phyloP scores from a whole-genome alignment of 2,329 filamentous ascomycete species.

The Xylaria polymorpha region DNA sequence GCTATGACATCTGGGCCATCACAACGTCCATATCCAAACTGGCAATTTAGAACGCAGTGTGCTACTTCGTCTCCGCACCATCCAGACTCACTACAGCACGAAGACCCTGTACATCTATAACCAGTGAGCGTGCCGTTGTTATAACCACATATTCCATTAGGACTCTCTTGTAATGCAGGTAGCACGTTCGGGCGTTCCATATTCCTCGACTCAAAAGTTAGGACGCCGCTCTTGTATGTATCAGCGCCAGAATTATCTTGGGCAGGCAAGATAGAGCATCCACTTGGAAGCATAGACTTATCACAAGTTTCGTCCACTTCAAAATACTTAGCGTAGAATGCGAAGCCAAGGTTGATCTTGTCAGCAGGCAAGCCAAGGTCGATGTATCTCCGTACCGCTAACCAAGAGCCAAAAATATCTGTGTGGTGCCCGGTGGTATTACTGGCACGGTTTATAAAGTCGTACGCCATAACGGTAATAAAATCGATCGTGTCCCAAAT shows the following conservation, averaged over 20 bases:
- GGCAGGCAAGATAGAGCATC: conserved; percentile 21
- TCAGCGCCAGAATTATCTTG: conserved; percentile 24
- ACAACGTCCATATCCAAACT: conserved; percentile 27
- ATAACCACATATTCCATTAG: conserved; percentile 21
- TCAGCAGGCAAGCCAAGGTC: conserved; percentile 27
- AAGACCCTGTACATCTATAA: neutral
- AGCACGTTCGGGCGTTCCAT: neutral
- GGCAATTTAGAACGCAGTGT: conserved; percentile 27
- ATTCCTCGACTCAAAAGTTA: conserved; percentile 19
- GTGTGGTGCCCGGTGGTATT: conserved; percentile 20
- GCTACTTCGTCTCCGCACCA: conserved; percentile 12
- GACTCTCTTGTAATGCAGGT: neutral
- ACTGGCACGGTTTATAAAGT: conserved; percentile 32
- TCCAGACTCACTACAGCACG: conserved; percentile 25
- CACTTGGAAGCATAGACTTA: conserved; percentile 3
- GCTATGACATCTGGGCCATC: conserved; percentile 25
- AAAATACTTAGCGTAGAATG: conserved; percentile 37
- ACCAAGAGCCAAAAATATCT: neutral
- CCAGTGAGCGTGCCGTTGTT: conserved; percentile 14
- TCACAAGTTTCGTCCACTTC: conserved; percentile 6
- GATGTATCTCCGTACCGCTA: conserved; percentile 23
- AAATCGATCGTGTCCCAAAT: conserved; percentile 32
- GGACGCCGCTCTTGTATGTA: conserved; percentile 23
- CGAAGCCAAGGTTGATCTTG: conserved; percentile 35
- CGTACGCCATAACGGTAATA: conserved; percentile 35